Evolutionary conservation across 2,329 filamentous ascomycete genomes (phyloP).

Genomic region (Neofusicoccum sp.): DNA sequence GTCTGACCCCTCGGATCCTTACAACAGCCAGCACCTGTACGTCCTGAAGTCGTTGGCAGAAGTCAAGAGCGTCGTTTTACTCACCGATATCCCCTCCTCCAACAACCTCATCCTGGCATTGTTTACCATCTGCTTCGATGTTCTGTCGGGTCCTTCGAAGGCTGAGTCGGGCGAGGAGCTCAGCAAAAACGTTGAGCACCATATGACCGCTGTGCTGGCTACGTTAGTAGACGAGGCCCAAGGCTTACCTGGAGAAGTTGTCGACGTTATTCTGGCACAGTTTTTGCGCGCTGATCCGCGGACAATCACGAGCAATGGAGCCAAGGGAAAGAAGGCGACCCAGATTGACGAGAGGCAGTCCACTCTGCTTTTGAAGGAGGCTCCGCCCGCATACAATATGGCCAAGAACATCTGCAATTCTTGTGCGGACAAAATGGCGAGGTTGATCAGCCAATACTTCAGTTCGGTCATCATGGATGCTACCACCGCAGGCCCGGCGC

Average conservation of each 20-base stretch:
- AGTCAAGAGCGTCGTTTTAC: conserved; percentile 90
- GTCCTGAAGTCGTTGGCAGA: conserved; percentile 86
- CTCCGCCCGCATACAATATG: conserved; percentile 94
- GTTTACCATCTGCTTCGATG: conserved; percentile 90
- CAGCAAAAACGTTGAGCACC: conserved; percentile 89
- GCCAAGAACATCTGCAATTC: conserved; percentile 90
- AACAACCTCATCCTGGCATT: conserved; percentile 76
- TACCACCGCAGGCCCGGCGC: conserved; percentile 44
- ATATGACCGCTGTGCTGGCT: conserved; percentile 83
- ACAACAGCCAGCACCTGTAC: conserved; percentile 91
- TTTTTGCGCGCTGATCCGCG: conserved; percentile 85
- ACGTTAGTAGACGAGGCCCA: conserved; percentile 85
- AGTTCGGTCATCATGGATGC: conserved; percentile 94
- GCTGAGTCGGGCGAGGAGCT: conserved; percentile 77
- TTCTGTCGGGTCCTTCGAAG: conserved; percentile 77
- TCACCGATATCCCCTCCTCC: conserved; percentile 82
- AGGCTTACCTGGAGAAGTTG: conserved; percentile 75
- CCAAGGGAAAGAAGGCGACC: conserved; percentile 56
- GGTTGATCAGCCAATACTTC: conserved; percentile 94
- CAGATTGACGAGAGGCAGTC: conserved; percentile 74
- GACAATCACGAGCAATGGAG: conserved; percentile 42
- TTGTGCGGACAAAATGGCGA: conserved; percentile 90
- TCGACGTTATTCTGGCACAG: conserved; percentile 93
- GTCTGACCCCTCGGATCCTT: conserved; percentile 82
- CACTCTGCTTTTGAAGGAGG: conserved; percentile 81